These are phyloP conservation scores for Debaryomyces sp. DNA, from an alignment of 1,139 yeast genomes.

Conservation along the genomic window DNA sequence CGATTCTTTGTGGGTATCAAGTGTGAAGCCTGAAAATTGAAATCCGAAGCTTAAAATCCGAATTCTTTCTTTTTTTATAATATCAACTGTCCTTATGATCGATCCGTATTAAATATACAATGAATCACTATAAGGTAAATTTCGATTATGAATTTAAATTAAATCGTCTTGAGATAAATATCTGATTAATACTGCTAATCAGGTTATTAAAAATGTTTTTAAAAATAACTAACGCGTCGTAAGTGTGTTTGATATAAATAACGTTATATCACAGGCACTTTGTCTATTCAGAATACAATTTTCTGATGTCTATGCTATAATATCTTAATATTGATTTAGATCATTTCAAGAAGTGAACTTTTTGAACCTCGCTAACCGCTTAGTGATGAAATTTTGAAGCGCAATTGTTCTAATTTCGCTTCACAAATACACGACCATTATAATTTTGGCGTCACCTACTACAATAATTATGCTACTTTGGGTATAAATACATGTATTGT, in stretches of 20 bases:
- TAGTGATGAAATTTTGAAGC: conserved; percentile 2
- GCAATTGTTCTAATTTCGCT: neutral
- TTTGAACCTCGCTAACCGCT: neutral
- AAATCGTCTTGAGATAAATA: neutral
- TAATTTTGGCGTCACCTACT: neutral
- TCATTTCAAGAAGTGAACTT: neutral
- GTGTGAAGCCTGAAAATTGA: neutral
- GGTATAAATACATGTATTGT: neutral
- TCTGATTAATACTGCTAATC: neutral
- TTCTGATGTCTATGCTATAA: neutral
- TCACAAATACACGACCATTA: neutral
- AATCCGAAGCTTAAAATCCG: neutral
- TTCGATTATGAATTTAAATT: neutral
- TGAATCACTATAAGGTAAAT: neutral
- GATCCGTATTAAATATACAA: neutral
- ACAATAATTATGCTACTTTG: neutral
- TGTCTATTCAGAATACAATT: neutral
- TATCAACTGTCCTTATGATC: neutral
- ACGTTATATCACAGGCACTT: neutral
- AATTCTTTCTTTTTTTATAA: neutral
- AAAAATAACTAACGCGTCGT: neutral
- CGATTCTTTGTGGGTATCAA: neutral
- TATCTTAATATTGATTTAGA: neutral
- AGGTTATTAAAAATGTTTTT: neutral
- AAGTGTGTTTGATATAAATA: neutral